Evolutionary conservation across 176 grass and related monocot species (phyloP).

Genomic region (Metroxylon sagu): DNA sequence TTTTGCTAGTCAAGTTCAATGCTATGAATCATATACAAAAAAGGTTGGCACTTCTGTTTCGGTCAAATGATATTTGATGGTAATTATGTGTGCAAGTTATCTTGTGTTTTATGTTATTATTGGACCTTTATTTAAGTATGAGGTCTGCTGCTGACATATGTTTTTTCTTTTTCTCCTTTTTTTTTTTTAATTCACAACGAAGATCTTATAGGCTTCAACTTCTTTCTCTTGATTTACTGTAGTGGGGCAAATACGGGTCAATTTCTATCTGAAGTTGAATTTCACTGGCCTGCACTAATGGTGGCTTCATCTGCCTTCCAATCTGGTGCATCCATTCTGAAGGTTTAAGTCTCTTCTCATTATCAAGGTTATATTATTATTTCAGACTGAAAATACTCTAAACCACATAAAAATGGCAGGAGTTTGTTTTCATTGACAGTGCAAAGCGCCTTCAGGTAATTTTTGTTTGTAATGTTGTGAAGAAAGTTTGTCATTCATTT

Average conservation of each 20-base stretch:
- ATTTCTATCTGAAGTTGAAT: slow-evolving; percentile 50
- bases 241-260: slow-evolving; percentile 59
- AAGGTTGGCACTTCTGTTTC: no score
- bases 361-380: slow-evolving; percentile 13
- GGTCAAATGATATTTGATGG: no score
- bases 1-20: no score
- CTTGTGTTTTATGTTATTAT: no score
- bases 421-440: slow-evolving; percentile 95
- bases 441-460: slow-evolving; percentile 74
- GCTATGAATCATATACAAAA: no score
- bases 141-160: no score
- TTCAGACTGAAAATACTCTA: slow-evolving; percentile 17
- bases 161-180: no score
- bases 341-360: slow-evolving; percentile 37
- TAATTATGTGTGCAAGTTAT: no score
- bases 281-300: slow-evolving; percentile 79
- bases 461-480: background rate
- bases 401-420: slow-evolving; percentile 30
- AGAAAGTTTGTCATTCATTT: no score
- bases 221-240: slow-evolving; percentile 17
- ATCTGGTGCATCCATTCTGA: slow-evolving; percentile 83
- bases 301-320: slow-evolving; percentile 76
- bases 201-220: no score
- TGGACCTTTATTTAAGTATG: no score
- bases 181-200: no score